phyloP scores from a whole-genome alignment of 1,139 yeast genomes.

The Suhomyces bolitotheri region DNA sequence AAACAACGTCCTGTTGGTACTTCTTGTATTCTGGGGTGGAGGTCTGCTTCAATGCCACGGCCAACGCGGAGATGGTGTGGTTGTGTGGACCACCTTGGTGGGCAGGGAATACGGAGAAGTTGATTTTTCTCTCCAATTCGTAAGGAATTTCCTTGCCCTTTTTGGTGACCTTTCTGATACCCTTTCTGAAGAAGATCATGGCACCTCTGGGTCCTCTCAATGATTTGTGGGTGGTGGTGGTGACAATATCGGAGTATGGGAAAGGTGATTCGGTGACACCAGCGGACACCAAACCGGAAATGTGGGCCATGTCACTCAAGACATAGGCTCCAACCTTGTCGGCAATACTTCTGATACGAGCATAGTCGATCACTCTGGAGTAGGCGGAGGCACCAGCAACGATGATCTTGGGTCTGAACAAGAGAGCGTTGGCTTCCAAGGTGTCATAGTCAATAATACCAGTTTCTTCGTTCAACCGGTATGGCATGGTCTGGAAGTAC shows the following conservation, averaged over 20 bases:
- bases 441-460: constrained; percentile 92
- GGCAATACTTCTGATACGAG: constrained; percentile 84
- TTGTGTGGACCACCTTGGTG: constrained; percentile 99
- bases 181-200: constrained; percentile 95
- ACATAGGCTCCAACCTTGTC: constrained; percentile 92
- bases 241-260: constrained; percentile 91
- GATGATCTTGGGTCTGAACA: constrained; percentile 91
- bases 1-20: constrained; percentile 80
- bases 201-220: constrained; percentile 99
- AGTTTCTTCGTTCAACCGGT: constrained; percentile 79
- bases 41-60: constrained; percentile 93
- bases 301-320: constrained; percentile 95
- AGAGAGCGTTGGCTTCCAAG: constrained; percentile 75
- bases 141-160: constrained; percentile 85
- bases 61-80: constrained; percentile 93
- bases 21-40: constrained; percentile 79
- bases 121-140: constrained; percentile 86
- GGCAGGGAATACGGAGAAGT: constrained; percentile 97
- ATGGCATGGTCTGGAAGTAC: constrained; percentile 97
- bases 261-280: constrained; percentile 91
- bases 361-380: constrained; percentile 87
- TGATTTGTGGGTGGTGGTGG: constrained; percentile 96
- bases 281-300: constrained; percentile 91
- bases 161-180: constrained; percentile 79
- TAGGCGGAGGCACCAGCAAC: constrained; percentile 98